Evolutionary conservation across 2,329 filamentous ascomycete species (phyloP).

Genomic region (Macrophomina phaseolina): DNA sequence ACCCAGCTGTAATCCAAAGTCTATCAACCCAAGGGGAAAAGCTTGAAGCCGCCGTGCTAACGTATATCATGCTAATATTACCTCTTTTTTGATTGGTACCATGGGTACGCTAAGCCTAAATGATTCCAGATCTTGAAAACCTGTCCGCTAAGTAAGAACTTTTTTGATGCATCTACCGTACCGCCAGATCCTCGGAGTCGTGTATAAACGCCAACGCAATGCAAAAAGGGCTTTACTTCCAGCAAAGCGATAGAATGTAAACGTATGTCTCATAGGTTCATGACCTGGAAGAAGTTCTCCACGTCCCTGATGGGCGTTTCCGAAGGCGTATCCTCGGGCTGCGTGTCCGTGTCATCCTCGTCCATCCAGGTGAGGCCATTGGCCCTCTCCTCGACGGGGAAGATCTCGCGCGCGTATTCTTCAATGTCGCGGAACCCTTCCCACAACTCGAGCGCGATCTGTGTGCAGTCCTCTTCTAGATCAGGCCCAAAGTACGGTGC

Average conservation of each 20-base stretch:
- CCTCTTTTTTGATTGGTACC: conserved; percentile 24
- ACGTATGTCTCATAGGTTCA: conserved; percentile 26
- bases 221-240: conserved; percentile 20
- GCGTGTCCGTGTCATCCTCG: conserved; percentile 46
- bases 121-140: conserved; percentile 6
- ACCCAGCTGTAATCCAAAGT: neutral
- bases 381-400: conserved; percentile 90
- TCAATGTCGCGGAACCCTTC: conserved; percentile 88
- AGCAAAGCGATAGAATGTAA: neutral
- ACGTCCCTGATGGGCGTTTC: conserved; percentile 23
- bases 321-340: conserved; percentile 19
- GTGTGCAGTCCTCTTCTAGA: conserved; percentile 67
- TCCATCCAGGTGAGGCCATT: conserved; percentile 95
- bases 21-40: conserved; percentile 15
- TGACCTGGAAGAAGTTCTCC: conserved; percentile 28
- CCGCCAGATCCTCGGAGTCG: neutral
- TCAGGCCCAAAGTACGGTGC: conserved; percentile 69
- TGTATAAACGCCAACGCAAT: conserved; percentile 27
- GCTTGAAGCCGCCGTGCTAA: conserved; percentile 3
- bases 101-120: conserved; percentile 1
- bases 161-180: conserved; percentile 12
- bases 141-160: neutral
- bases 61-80: conserved; percentile 2
- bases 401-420: conserved; percentile 93
- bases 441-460: conserved; percentile 82